Conservation (phyloP, 257 asterid genomes). For the Jacaranda copaia region DNA sequence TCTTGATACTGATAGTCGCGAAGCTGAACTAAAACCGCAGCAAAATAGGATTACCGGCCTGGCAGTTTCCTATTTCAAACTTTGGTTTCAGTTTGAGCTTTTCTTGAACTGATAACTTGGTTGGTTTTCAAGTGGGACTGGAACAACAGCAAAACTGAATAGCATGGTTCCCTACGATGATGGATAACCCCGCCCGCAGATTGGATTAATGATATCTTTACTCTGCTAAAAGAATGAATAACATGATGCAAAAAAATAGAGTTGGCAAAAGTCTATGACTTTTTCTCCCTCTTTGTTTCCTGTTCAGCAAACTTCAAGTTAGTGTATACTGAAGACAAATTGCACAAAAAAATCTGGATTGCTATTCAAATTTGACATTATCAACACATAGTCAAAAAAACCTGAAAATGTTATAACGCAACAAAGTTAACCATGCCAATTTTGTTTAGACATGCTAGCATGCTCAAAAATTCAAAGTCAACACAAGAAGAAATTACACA, state of each 20-base stretch:
- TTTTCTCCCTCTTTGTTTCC: too few species aligned
- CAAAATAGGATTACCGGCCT: not conserved
- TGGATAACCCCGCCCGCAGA: not conserved
- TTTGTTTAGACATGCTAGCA: conserved; percentile 28
- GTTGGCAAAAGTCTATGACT: too few species aligned
- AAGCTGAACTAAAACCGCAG: not conserved
- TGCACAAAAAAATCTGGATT: too few species aligned
- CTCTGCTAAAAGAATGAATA: not conserved
- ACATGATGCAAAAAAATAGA: not conserved
- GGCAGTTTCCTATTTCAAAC: not conserved
- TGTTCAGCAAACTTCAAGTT: too few species aligned
- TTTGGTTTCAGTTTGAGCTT: not conserved
- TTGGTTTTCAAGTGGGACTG: not conserved
- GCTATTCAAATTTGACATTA: too few species aligned
- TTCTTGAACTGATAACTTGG: not conserved
- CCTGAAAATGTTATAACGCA: not conserved
- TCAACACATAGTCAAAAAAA: too few species aligned
- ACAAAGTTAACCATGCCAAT: conserved; percentile 15
- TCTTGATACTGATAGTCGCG: not conserved
- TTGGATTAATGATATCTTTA: not conserved
- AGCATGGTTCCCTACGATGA: not conserved
- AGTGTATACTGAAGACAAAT: too few species aligned
- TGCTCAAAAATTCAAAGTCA: conserved; percentile 20
- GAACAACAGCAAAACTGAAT: not conserved
- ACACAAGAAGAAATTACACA: conserved; percentile 24